A percentile compares a stretch with the other conserved stretches of the same genome.
These are phyloP conservation scores for Hypoxylon subgilvum DNA, from an alignment of 495 filamentous ascomycete genomes.

Conservation along the genomic window DNA sequence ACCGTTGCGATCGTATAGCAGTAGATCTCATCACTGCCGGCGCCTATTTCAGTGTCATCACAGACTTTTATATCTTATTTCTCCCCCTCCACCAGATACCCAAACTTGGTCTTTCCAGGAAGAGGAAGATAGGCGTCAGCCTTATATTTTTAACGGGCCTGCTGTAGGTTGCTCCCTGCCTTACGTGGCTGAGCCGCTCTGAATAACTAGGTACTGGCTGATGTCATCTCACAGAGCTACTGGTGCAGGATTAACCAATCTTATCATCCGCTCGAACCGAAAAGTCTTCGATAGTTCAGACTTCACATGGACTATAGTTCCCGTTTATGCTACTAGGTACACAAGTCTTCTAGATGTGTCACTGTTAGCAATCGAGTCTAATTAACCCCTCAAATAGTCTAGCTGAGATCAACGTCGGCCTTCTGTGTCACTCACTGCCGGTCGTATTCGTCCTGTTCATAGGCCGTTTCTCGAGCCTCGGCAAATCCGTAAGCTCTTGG, in stretches of 20 bases:
- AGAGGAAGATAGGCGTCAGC: constrained; percentile 22
- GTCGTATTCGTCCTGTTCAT: constrained; percentile 12
- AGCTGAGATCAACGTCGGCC: constrained; percentile 20
- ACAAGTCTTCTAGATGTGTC: background rate
- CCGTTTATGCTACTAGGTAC: constrained; percentile 18
- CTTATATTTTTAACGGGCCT: constrained; percentile 24
- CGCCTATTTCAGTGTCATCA: constrained; percentile 17
- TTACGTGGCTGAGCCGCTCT: too few relatives aligned
- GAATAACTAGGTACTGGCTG: too few relatives aligned
- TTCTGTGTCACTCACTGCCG: constrained; percentile 18
- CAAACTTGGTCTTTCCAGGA: constrained; percentile 16
- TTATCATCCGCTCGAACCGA: constrained; percentile 10
- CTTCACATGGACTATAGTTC: constrained; percentile 27
- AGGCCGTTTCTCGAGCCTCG: constrained; percentile 6
- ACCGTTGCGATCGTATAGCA: constrained; percentile 7
- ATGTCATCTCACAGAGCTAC: constrained; percentile 4
- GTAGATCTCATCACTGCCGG: constrained; percentile 9
- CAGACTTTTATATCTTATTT: constrained; percentile 28
- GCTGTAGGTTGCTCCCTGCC: constrained; percentile 17
- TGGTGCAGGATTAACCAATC: constrained; percentile 8
- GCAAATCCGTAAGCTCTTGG: constrained; percentile 16
- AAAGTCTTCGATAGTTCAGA: constrained; percentile 18
- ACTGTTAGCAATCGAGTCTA: too few relatives aligned
- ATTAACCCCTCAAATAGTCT: too few relatives aligned
- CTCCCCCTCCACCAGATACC: constrained; percentile 24